A percentile compares a stretch with the other conserved stretches of the same genome.
phyloP scores from a whole-genome alignment of 192 early-diverging fungal species.

The Coemansia sp. region DNA sequence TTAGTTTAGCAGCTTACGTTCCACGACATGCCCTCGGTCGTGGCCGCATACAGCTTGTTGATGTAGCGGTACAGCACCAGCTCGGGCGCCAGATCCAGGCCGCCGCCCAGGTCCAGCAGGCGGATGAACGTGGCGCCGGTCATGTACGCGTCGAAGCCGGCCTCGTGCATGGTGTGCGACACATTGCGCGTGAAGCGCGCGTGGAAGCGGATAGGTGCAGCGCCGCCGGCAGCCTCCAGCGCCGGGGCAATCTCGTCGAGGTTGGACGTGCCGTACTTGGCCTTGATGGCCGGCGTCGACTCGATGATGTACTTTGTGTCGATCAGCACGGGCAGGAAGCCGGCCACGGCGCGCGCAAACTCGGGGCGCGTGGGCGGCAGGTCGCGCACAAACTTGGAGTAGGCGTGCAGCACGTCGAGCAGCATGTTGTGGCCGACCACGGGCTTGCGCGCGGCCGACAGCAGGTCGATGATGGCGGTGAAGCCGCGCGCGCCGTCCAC shows the following conservation, averaged over 20 bases:
- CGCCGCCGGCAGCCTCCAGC: conserved; percentile 15
- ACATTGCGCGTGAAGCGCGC: conserved; percentile 51
- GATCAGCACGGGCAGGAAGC: conserved; percentile 53
- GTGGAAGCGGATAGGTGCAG: conserved; percentile 43
- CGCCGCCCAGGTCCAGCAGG: conserved; percentile 51
- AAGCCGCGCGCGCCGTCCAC: conserved; percentile 62
- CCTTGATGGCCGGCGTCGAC: conserved; percentile 36
- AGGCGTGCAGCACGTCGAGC: conserved; percentile 79
- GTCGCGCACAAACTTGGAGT: conserved; percentile 68
- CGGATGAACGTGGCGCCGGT: conserved; percentile 79
- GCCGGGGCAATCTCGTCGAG: conserved; percentile 41
- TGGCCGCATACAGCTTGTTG: conserved; percentile 28
- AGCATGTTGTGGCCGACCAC: conserved; percentile 88
- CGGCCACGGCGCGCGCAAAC: conserved; percentile 60
- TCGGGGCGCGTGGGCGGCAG: conserved; percentile 63
- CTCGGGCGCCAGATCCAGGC: conserved; percentile 7
- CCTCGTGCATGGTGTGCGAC: conserved; percentile 71
- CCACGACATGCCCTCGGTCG: neutral
- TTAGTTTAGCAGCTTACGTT: too few species aligned
- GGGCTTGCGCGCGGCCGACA: conserved; percentile 66
- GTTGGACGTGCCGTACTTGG: conserved; percentile 25
- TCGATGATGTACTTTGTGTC: conserved; percentile 52
- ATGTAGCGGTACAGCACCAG: conserved; percentile 43
- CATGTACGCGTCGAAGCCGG: conserved; percentile 87
- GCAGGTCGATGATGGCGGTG: conserved; percentile 72